A percentile compares a stretch with the other conserved stretches of the same genome.
Evolutionary conservation across 257 asterid species (phyloP).

Genomic region (Nicotiana knightiana): DNA sequence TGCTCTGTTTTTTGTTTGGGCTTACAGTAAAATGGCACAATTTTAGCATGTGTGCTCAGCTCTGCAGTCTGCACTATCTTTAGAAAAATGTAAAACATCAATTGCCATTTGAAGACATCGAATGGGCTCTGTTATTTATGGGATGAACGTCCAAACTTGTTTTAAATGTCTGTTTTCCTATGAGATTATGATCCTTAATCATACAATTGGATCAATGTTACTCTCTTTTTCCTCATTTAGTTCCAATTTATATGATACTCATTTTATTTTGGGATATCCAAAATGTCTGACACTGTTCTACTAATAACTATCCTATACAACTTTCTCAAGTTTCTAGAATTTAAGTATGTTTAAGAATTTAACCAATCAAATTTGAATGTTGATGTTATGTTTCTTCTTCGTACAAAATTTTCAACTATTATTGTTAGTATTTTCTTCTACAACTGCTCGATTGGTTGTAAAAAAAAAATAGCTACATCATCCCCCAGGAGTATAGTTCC

Average conservation of each 20-base stretch:
- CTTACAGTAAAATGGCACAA: neutral
- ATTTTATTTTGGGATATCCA: neutral
- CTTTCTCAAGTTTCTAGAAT: neutral
- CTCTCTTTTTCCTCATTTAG: neutral
- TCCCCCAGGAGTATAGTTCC: neutral
- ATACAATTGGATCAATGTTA: neutral
- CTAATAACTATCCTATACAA: neutral
- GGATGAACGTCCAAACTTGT: neutral
- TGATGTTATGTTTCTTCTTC: neutral
- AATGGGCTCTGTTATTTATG: neutral
- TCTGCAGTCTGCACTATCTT: neutral
- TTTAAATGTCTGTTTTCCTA: neutral
- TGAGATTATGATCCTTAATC: neutral
- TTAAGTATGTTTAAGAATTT: neutral
- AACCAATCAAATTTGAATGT: neutral
- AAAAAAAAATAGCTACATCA: no score
- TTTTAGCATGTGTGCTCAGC: neutral
- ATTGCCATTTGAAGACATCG: neutral
- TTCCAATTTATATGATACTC: neutral
- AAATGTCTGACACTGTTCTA: neutral
- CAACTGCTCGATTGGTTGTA: neutral
- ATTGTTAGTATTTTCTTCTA: neutral
- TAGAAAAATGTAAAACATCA: neutral
- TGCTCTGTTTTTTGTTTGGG: neutral
- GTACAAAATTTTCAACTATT: neutral